phyloP scores from a whole-genome alignment of 2,329 filamentous ascomycete genomes.

The Calonectria pseudoreteaudii region DNA sequence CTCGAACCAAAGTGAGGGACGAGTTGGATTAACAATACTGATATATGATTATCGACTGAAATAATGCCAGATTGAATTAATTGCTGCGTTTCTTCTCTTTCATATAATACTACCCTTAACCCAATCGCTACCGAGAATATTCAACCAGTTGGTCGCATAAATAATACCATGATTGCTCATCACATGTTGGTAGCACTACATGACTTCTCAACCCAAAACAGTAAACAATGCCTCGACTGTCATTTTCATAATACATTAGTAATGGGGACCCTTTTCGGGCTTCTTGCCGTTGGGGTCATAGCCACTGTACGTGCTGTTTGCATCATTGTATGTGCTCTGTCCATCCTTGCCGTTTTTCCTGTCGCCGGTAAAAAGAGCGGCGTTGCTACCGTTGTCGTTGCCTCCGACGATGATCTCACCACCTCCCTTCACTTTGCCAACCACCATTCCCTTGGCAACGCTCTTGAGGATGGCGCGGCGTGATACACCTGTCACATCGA shows the following conservation, averaged over 20 bases:
- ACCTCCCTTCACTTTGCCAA: conserved; percentile 81
- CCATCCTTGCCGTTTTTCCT: conserved; percentile 36
- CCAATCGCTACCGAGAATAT: conserved; percentile 2
- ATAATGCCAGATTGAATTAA: background rate
- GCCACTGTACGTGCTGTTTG: conserved; percentile 41
- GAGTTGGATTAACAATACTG: background rate
- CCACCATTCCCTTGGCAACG: conserved; percentile 96
- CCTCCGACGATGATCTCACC: conserved; percentile 81
- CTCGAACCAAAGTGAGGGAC: background rate
- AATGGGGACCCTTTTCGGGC: conserved; percentile 37
- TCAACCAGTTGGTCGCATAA: conserved; percentile 3
- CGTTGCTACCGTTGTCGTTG: conserved; percentile 56
- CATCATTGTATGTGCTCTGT: conserved; percentile 44
- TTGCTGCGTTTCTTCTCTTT: conserved; percentile 8
- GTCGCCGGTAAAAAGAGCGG: conserved; percentile 55
- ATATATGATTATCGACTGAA: background rate
- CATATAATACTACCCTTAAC: background rate
- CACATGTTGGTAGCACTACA: background rate
- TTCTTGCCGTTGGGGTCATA: conserved; percentile 49
- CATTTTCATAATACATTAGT: conserved; percentile 25
- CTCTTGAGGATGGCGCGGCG: conserved; percentile 91
- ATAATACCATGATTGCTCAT: conserved; percentile 2
- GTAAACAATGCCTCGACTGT: conserved; percentile 15
- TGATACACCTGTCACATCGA: conserved; percentile 94
- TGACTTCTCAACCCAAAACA: conserved; percentile 10